phyloP scores from a whole-genome alignment of 352 stramenopile species.

The Pythium aquatile region DNA sequence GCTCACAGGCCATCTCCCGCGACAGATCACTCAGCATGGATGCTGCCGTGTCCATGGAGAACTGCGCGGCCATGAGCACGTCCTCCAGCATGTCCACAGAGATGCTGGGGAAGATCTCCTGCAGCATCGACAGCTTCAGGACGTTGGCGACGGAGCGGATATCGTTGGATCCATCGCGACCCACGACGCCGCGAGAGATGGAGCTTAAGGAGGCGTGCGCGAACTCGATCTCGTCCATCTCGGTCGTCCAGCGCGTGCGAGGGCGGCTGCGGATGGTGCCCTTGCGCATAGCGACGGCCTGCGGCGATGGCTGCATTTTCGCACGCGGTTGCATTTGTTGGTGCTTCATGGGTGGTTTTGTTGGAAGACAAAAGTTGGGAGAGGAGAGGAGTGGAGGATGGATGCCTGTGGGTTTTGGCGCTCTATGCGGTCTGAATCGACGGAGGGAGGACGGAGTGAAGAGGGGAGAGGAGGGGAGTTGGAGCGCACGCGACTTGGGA shows the following conservation, averaged over 20 bases:
- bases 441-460: constrained; percentile 8
- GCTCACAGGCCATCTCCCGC: constrained; percentile 19
- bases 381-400: not conserved
- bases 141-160: constrained; percentile 43
- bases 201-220: constrained; percentile 3
- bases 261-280: constrained; percentile 19
- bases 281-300: constrained; percentile 15
- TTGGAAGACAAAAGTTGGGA: not conserved
- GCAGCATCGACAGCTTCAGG: constrained; percentile 44
- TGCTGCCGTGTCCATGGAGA: constrained; percentile 57
- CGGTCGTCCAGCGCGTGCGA: constrained; percentile 7
- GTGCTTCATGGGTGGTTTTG: constrained; percentile 17
- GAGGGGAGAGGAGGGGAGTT: not conserved
- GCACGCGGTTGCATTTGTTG: constrained; percentile 9
- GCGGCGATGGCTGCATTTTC: not conserved
- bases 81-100: constrained; percentile 50
- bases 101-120: constrained; percentile 59
- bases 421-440: not conserved
- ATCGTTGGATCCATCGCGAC: constrained; percentile 14
- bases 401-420: not conserved
- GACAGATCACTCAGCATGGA: constrained; percentile 59
- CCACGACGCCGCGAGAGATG: constrained; percentile 1
- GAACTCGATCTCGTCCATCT: constrained; percentile 25
- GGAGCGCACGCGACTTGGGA: constrained; percentile 10
- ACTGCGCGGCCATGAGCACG: constrained; percentile 63